Conservation (phyloP, 768 basidiomycete genomes). For the Favolaschia claudopus region DNA sequence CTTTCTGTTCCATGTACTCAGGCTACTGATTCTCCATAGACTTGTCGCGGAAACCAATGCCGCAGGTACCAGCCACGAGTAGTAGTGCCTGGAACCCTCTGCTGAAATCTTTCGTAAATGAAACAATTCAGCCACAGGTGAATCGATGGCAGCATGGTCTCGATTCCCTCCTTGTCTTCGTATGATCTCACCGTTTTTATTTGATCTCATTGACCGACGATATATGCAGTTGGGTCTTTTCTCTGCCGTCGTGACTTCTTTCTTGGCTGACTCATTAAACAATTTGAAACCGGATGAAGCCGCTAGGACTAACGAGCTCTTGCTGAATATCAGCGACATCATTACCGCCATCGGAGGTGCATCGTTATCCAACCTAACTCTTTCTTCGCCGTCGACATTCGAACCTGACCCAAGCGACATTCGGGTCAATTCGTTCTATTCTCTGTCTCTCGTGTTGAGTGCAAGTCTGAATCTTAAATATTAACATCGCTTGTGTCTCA, state of each 20-base stretch:
- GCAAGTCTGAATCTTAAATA: not conserved
- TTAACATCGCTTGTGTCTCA: not conserved
- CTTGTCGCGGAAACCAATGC: not conserved
- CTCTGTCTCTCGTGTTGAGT: slow-evolving; percentile 22
- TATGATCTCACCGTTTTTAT: not conserved
- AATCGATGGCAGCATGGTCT: slow-evolving; percentile 24
- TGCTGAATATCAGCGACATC: slow-evolving; percentile 14
- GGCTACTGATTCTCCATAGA: no score
- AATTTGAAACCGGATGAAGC: slow-evolving; percentile 1
- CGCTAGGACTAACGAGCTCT: slow-evolving; percentile 3
- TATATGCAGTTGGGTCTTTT: slow-evolving; percentile 23
- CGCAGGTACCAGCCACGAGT: slow-evolving; percentile 27
- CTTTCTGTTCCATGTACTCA: no score
- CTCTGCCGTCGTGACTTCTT: slow-evolving; percentile 28
- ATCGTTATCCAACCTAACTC: not conserved
- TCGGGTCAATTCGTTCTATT: slow-evolving; percentile 22
- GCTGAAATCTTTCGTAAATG: slow-evolving; percentile 3
- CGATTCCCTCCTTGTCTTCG: slow-evolving; percentile 24
- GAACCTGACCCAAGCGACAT: slow-evolving; percentile 11
- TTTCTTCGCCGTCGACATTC: not conserved
- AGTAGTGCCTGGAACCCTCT: slow-evolving; percentile 26
- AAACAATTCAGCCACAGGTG: slow-evolving; percentile 15
- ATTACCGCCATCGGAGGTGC: not conserved
- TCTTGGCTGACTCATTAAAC: slow-evolving; percentile 19
- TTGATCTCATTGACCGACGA: not conserved